Evolutionary conservation across 2,329 filamentous ascomycete species (phyloP).

Genomic region (Claviceps quebecensis): DNA sequence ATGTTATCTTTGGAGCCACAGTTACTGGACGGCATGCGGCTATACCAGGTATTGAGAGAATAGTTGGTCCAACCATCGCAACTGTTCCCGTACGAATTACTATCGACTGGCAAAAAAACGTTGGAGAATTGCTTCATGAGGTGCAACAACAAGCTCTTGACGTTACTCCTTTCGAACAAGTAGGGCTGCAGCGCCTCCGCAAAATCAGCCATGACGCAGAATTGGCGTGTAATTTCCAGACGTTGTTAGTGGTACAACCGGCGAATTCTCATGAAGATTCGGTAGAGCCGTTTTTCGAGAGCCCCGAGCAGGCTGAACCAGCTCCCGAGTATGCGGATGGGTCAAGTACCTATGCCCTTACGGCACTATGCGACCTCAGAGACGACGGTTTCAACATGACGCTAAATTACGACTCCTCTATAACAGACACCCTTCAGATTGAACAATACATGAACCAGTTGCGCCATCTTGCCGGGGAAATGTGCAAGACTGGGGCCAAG

Average conservation of each 20-base stretch:
- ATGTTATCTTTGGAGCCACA: too few species aligned
- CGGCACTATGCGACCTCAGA: neutral
- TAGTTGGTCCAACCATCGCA: slow-evolving; percentile 10
- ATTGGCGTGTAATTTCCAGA: too few species aligned
- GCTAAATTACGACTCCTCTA: neutral
- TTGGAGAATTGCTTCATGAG: too few species aligned
- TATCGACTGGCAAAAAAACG: too few species aligned
- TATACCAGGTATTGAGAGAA: neutral
- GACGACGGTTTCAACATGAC: neutral
- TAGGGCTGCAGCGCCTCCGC: too few species aligned
- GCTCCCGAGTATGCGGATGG: neutral
- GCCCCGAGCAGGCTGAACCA: neutral
- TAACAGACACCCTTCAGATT: neutral
- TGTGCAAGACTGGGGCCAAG: neutral
- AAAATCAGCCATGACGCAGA: too few species aligned
- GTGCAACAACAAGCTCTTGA: too few species aligned
- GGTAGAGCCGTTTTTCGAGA: too few species aligned
- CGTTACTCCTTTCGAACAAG: too few species aligned
- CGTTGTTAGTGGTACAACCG: too few species aligned
- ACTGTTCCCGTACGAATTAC: too few species aligned
- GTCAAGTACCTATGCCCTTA: neutral
- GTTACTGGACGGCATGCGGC: neutral
- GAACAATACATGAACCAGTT: neutral
- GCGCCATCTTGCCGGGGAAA: neutral
- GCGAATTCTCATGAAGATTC: too few species aligned